A percentile compares a stretch with the other conserved stretches of the same genome.
These are phyloP conservation scores for Meripilus lineatus DNA, from an alignment of 1,284 basidiomycete species.

Conservation along the genomic window DNA sequence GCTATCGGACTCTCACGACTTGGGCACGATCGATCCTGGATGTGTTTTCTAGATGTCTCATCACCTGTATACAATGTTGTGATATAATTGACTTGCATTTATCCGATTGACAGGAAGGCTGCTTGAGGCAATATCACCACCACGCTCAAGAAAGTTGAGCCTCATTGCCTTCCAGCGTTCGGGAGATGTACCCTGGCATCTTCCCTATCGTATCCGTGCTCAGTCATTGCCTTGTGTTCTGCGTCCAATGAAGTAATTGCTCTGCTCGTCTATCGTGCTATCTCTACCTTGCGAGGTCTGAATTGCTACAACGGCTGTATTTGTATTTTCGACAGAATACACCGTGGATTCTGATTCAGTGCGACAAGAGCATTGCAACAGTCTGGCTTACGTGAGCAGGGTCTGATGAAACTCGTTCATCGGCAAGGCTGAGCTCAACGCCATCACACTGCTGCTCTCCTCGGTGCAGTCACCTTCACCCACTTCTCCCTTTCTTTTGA, in stretches of 20 bases:
- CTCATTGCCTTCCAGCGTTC: no score
- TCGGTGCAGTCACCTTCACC: not conserved
- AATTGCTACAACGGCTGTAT: not conserved
- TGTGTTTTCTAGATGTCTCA: not conserved
- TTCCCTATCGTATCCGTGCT: not conserved
- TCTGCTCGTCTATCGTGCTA: no score
- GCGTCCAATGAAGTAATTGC: not conserved
- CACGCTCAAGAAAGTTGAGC: not conserved
- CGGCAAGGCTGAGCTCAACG: not conserved
- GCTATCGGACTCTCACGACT: slow-evolving; percentile 11
- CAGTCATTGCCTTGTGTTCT: not conserved
- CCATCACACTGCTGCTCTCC: slow-evolving; percentile 5
- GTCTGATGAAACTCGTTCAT: not conserved
- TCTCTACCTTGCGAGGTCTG: not conserved
- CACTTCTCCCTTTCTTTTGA: slow-evolving; percentile 3
- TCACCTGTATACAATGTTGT: slow-evolving; percentile 3
- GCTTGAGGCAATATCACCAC: not conserved
- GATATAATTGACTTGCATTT: not conserved
- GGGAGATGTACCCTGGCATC: not conserved
- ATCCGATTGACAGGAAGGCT: not conserved
- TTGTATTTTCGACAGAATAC: not conserved
- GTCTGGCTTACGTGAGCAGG: slow-evolving; percentile 2
- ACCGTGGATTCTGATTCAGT: no score
- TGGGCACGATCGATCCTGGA: slow-evolving; percentile 7
- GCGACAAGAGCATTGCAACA: slow-evolving; percentile 1